These are phyloP conservation scores for Ilex paraguariensis DNA, from an alignment of 305 asterid genomes.

Conservation along the genomic window DNA sequence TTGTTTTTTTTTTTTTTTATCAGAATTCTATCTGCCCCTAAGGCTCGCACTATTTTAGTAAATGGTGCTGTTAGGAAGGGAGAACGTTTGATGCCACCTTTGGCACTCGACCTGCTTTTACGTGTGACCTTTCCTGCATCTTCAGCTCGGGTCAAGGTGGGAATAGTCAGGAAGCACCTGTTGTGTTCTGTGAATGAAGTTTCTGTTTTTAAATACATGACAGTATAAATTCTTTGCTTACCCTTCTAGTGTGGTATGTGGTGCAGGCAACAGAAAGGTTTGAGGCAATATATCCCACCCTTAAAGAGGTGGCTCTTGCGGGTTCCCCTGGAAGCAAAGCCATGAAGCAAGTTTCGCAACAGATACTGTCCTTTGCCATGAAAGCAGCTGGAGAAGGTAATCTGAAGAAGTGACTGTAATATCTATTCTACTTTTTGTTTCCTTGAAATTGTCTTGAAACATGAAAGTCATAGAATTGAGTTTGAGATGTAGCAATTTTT, in stretches of 20 bases:
- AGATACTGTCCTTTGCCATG: slow-evolving; percentile 46
- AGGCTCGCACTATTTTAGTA: slow-evolving; percentile 58
- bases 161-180: slow-evolving; percentile 1
- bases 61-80: slow-evolving; percentile 74
- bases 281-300: slow-evolving; percentile 68
- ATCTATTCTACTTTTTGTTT: neutral
- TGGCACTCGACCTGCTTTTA: slow-evolving; percentile 55
- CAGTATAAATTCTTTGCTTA: too few species aligned
- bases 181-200: neutral
- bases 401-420: neutral
- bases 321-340: slow-evolving; percentile 92
- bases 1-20: neutral
- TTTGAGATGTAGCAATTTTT: slow-evolving; percentile 17
- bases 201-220: too few species aligned
- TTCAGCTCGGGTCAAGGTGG: slow-evolving; percentile 71
- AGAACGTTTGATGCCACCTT: slow-evolving; percentile 70
- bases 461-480: neutral
- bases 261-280: slow-evolving; percentile 80
- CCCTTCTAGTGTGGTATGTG: slow-evolving; percentile 3
- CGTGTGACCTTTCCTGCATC: slow-evolving; percentile 61
- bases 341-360: slow-evolving; percentile 74
- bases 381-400: slow-evolving; percentile 78
- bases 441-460: neutral
- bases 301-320: slow-evolving; percentile 80
- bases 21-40: slow-evolving; percentile 73